A percentile compares a stretch with the other conserved stretches of the same genome.
These are phyloP conservation scores for Euphrasia arctica DNA, from an alignment of 305 asterid genomes.

Conservation along the genomic window DNA sequence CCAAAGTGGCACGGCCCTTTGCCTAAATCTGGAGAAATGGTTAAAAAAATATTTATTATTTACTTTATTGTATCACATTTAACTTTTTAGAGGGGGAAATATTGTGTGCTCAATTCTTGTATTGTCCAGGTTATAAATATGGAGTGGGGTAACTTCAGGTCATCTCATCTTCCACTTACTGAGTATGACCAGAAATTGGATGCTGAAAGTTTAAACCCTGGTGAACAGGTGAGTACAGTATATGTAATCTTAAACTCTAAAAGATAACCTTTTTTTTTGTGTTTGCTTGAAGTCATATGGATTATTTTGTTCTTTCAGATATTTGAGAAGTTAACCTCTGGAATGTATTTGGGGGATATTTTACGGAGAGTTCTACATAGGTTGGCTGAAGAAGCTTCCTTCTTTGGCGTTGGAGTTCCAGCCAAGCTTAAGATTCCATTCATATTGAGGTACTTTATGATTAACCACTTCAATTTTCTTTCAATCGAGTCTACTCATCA, in stretches of 20 bases:
- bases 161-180: slow-evolving; percentile 77
- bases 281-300: background rate
- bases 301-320: slow-evolving; percentile 37
- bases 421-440: slow-evolving; percentile 51
- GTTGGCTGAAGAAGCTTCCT: slow-evolving; percentile 70
- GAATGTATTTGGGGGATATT: slow-evolving; percentile 93
- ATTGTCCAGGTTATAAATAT: slow-evolving; percentile 72
- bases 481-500: slow-evolving; percentile 4
- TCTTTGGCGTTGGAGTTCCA: slow-evolving; percentile 77
- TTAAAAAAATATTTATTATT: slow-evolving; percentile 24
- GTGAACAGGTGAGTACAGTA: slow-evolving; percentile 55
- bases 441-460: slow-evolving; percentile 44
- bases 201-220: slow-evolving; percentile 69
- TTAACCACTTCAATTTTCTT: slow-evolving; percentile 10
- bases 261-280: background rate
- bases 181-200: slow-evolving; percentile 74
- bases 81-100: background rate
- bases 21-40: slow-evolving; percentile 89
- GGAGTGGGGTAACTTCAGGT: slow-evolving; percentile 95
- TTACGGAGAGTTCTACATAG: slow-evolving; percentile 58
- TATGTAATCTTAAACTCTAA: background rate
- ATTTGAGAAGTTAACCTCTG: slow-evolving; percentile 79
- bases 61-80: background rate
- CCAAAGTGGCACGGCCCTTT: slow-evolving; percentile 87
- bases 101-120: slow-evolving; percentile 17